Conservation (phyloP, 192 early-diverging fungal genomes). For the Entomortierella lignicola region DNA sequence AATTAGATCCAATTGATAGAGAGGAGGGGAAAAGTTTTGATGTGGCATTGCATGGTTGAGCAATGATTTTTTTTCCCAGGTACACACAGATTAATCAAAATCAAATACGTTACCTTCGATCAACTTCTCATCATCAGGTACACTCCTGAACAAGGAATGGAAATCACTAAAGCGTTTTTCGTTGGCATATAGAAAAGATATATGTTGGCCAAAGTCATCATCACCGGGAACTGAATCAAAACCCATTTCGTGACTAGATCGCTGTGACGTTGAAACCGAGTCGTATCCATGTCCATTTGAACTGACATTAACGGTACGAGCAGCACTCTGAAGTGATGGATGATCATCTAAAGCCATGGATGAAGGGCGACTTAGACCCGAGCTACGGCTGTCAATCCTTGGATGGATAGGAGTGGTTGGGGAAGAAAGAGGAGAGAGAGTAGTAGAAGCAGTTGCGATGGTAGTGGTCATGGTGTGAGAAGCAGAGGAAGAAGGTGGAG, state of each 20-base stretch:
- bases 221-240: neutral
- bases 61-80: neutral
- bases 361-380: neutral
- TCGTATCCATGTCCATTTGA: neutral
- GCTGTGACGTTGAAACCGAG: constrained; percentile 9
- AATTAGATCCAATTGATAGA: too few species aligned
- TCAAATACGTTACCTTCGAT: constrained; percentile 72
- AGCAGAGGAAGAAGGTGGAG: constrained; percentile 2
- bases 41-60: too few species aligned
- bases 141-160: constrained; percentile 65
- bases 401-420: neutral
- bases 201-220: constrained; percentile 17
- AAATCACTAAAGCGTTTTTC: constrained; percentile 64
- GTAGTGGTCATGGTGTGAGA: neutral
- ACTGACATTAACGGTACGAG: neutral
- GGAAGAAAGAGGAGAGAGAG: neutral
- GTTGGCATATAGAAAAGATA: constrained; percentile 51
- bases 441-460: constrained; percentile 1
- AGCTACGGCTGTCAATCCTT: neutral
- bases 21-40: too few species aligned
- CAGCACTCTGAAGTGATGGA: constrained; percentile 2
- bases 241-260: constrained; percentile 9
- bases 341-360: constrained; percentile 7
- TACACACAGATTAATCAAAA: too few species aligned
- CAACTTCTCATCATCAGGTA: constrained; percentile 65